Percentiles rank a stretch among this genome's conserved stretches.
Evolutionary conservation across 805 yeast species (phyloP).

Genomic region (Lipomyces sp.): DNA sequence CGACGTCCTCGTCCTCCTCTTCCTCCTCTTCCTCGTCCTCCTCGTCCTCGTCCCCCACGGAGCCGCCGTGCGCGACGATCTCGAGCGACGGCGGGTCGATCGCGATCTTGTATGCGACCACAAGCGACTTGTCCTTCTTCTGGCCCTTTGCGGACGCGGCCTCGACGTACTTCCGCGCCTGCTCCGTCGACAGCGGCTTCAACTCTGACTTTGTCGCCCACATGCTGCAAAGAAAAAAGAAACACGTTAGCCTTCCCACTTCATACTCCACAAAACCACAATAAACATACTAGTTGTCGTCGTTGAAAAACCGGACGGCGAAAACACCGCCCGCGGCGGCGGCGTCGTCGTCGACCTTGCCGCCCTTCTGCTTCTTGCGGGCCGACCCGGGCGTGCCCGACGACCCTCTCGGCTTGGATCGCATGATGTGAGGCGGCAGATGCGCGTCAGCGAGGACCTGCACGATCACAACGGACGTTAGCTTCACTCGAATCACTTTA

Average conservation of each 20-base stretch:
- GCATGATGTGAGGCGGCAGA: slow-evolving; percentile 30
- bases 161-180: slow-evolving; percentile 43
- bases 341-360: slow-evolving; percentile 8
- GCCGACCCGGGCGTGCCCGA: slow-evolving; percentile 34
- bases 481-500: not conserved
- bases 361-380: slow-evolving; percentile 29
- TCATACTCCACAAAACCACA: not conserved
- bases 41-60: slow-evolving; percentile 36
- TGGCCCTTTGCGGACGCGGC: slow-evolving; percentile 13
- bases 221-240: slow-evolving; percentile 35
- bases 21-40: slow-evolving; percentile 35
- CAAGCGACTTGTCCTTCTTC: slow-evolving; percentile 45
- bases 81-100: slow-evolving; percentile 49
- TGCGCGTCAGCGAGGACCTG: slow-evolving; percentile 31
- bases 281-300: slow-evolving; percentile 52
- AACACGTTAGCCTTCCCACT: not conserved
- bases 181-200: slow-evolving; percentile 44
- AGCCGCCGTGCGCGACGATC: slow-evolving; percentile 37
- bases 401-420: slow-evolving; percentile 46
- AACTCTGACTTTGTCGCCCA: slow-evolving; percentile 60
- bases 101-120: slow-evolving; percentile 54
- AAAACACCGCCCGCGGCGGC: slow-evolving; percentile 28
- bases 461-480: not conserved
- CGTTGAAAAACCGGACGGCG: slow-evolving; percentile 69
- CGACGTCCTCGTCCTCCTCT: slow-evolving; percentile 21